Base-by-base conservation (phyloP, 805 yeast genomes). In the Candida pini region DNA sequence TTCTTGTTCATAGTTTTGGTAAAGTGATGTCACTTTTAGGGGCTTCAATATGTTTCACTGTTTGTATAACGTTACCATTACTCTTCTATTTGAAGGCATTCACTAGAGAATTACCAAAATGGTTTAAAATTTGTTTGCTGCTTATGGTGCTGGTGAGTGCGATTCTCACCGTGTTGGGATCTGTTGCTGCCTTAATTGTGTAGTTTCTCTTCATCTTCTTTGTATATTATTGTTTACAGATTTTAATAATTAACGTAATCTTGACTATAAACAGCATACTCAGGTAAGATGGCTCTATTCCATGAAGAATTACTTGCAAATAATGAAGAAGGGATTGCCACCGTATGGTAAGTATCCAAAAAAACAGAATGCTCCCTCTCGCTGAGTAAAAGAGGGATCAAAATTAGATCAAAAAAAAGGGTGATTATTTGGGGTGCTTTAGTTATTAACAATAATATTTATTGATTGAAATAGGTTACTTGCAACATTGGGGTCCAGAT, bases 21-120 rank as follows among this genome's bases (percentile, higher is more conserved):
- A 75, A 75, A 46, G 69, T 88, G 34, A 80, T 88, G 58, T 85
- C 95, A 6, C 73, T 88, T 30, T 58, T 86, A 45, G 96, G 96
- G 6, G 74, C 90, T 5, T 78, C 86, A 1, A 67, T 88, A 33
- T 85, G 95, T 47, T 82, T 85, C 56, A 64, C 79, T 3, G 76
- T 87, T 23, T 88, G 96, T 56, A 64, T 87, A 35, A 79, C 86
- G 15, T 66, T 87, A 17, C 96, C 96, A 3, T 64, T 85, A 16
- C 50, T 71, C 9, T 88, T 87, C 54, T 86, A 88, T 58, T 52
- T 81, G 40, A 67, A 60, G 42, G 64, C 81, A 25, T 81, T 78
- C 51, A 56, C 55, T 4, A 49, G 58, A 4, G 64, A 69, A 10
- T 57, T 80, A 24, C 48, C 68, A 5, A 43, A 45, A 6, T 39